phyloP scores from a whole-genome alignment of 495 filamentous ascomycete species.

The Bathelium albidoporum region DNA sequence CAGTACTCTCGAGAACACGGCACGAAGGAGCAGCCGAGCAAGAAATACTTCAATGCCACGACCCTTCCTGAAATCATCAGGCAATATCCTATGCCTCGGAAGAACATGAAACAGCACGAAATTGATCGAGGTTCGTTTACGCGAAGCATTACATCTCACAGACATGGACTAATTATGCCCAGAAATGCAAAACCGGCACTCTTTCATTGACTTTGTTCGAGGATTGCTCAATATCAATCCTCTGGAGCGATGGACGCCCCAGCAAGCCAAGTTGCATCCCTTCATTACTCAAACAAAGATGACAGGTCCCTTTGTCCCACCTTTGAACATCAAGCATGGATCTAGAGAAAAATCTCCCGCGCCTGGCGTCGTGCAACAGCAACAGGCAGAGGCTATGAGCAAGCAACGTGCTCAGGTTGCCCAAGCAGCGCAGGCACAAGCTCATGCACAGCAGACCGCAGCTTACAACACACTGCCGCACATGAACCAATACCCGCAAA shows the following conservation, averaged over 20 bases:
- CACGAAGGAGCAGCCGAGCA: slow-evolving; percentile 97
- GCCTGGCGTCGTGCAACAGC: slow-evolving; percentile 94
- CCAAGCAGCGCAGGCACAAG: slow-evolving; percentile 40
- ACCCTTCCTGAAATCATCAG: slow-evolving; percentile 95
- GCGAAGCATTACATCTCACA: not conserved
- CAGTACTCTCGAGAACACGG: slow-evolving; percentile 91
- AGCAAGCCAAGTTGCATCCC: slow-evolving; percentile 93
- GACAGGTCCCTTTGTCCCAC: slow-evolving; percentile 91
- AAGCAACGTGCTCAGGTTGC: slow-evolving; percentile 68
- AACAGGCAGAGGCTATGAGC: slow-evolving; percentile 82
- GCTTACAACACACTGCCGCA: slow-evolving; percentile 50
- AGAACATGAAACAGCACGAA: slow-evolving; percentile 98
- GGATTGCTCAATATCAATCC: slow-evolving; percentile 91
- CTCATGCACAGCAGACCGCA: slow-evolving; percentile 43
- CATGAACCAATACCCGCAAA: slow-evolving; percentile 49
- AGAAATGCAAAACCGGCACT: slow-evolving; percentile 97
- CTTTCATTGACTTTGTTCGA: slow-evolving; percentile 99
- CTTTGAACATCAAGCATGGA: slow-evolving; percentile 86
- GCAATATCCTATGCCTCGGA: slow-evolving; percentile 93
- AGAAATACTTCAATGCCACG: slow-evolving; percentile 95
- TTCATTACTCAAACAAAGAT: slow-evolving; percentile 99
- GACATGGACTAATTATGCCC: slow-evolving; percentile 15
- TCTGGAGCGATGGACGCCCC: slow-evolving; percentile 93
- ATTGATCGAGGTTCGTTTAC: slow-evolving; percentile 75
- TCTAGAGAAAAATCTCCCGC: slow-evolving; percentile 77